Conservation (phyloP, 1,139 yeast genomes). For the Sugiyamaella sp. region DNA sequence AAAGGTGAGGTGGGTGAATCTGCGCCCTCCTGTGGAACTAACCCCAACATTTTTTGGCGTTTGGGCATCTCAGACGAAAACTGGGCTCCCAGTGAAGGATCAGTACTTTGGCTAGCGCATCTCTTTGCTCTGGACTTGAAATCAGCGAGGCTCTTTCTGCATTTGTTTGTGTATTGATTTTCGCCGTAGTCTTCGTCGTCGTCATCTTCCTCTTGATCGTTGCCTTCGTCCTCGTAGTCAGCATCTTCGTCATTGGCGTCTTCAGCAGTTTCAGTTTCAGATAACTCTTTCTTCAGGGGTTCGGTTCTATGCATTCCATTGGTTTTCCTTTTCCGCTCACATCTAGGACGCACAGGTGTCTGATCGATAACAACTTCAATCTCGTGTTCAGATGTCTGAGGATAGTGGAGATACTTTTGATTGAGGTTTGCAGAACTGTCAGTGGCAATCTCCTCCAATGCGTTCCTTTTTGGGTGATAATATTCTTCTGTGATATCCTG, state of each 20-base stretch:
- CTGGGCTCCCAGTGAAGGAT: too few relatives aligned
- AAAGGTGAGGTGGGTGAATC: constrained; percentile 6
- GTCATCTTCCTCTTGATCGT: constrained; percentile 3
- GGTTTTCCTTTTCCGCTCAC: too few relatives aligned
- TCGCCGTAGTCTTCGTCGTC: constrained; percentile 3
- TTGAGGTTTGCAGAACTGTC: constrained; percentile 1
- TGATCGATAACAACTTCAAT: too few relatives aligned
- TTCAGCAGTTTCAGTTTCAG: background rate
- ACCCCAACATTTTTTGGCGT: too few relatives aligned
- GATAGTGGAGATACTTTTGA: background rate
- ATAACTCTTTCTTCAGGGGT: background rate
- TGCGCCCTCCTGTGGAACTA: background rate
- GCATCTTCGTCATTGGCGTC: background rate
- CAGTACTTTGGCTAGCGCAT: background rate
- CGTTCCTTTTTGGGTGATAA: constrained; percentile 3
- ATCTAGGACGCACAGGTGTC: too few relatives aligned
- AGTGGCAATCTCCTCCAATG: constrained; percentile 5
- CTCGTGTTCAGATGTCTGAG: background rate
- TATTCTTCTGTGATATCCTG: background rate
- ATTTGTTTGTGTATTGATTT: background rate
- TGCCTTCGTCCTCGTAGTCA: background rate
- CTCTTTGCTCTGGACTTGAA: background rate
- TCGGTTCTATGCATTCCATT: too few relatives aligned
- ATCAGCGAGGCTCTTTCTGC: background rate
- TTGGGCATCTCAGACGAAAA: too few relatives aligned